Evolutionary conservation across 768 basidiomycete species (phyloP).

Genomic region (Lentinula sp.): DNA sequence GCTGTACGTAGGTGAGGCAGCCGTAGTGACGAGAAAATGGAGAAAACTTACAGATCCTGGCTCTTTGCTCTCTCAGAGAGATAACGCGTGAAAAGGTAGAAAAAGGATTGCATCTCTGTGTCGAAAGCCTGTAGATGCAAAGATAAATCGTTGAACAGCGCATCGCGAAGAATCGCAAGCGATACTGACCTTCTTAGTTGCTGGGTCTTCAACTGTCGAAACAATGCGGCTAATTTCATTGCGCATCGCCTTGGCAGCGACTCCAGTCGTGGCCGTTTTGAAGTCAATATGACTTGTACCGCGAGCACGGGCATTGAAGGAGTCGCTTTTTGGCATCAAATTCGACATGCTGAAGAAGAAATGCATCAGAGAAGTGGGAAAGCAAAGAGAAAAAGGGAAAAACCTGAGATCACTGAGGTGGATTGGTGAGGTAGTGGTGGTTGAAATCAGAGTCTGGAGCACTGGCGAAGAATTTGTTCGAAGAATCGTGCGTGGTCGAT

Average conservation of each 20-base stretch:
- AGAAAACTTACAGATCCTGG: slow-evolving; percentile 67
- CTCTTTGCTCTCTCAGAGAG: slow-evolving; percentile 83
- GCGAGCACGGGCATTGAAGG: slow-evolving; percentile 66
- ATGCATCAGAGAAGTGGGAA: slow-evolving; percentile 12
- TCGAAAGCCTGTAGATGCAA: slow-evolving; percentile 64
- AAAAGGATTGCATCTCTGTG: slow-evolving; percentile 95
- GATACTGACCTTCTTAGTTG: slow-evolving; percentile 69
- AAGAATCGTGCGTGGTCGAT: slow-evolving; percentile 43
- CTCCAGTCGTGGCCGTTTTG: slow-evolving; percentile 95
- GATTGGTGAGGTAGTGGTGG: slow-evolving; percentile 52
- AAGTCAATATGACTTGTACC: slow-evolving; percentile 87
- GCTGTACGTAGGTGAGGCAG: slow-evolving; percentile 29
- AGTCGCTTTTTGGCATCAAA: slow-evolving; percentile 57
- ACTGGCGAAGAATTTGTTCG: slow-evolving; percentile 49
- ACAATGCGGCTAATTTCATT: slow-evolving; percentile 97
- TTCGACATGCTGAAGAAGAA: slow-evolving; percentile 41
- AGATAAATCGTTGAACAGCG: slow-evolving; percentile 15
- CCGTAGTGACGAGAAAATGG: slow-evolving; percentile 4
- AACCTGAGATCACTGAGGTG: slow-evolving; percentile 46
- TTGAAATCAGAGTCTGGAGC: slow-evolving; percentile 47
- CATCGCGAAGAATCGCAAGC: slow-evolving; percentile 6
- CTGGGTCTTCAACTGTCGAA: slow-evolving; percentile 70
- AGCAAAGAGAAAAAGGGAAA: slow-evolving; percentile 10
- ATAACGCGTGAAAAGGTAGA: slow-evolving; percentile 93
- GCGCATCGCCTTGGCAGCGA: slow-evolving; percentile 94